Evolutionary conservation across 306 rosid species (phyloP).

Genomic region (Cicer bijugum): DNA sequence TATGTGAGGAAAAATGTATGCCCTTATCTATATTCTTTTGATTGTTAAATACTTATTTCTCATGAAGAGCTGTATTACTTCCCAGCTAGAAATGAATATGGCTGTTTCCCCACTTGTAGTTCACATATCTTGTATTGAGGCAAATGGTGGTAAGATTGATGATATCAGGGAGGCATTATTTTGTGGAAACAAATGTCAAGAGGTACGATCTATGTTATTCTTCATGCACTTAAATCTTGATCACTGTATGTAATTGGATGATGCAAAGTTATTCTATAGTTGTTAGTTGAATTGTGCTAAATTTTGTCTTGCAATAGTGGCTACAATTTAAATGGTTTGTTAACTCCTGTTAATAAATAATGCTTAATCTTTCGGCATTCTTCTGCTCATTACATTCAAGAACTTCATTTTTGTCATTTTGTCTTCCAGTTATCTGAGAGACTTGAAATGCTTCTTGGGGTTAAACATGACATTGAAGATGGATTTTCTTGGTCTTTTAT

Average conservation of each 20-base stretch:
- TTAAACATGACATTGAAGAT: slow-evolving; percentile 75
- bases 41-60: slow-evolving; percentile 27
- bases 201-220: slow-evolving; percentile 55
- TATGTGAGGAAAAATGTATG: slow-evolving; percentile 87
- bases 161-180: slow-evolving; percentile 48
- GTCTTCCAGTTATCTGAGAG: slow-evolving; percentile 66
- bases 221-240: not conserved
- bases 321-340: slow-evolving; percentile 16
- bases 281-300: slow-evolving; percentile 32
- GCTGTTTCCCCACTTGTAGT: slow-evolving; percentile 53
- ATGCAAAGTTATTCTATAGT: slow-evolving; percentile 38
- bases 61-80: slow-evolving; percentile 23
- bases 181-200: slow-evolving; percentile 78
- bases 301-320: slow-evolving; percentile 35
- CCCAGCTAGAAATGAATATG: slow-evolving; percentile 39
- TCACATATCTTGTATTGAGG: slow-evolving; percentile 66
- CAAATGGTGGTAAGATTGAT: slow-evolving; percentile 47
- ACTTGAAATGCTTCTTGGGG: slow-evolving; percentile 80
- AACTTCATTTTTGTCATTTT: slow-evolving; percentile 41
- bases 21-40: slow-evolving; percentile 40
- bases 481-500: slow-evolving; percentile 84
- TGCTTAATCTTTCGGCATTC: slow-evolving; percentile 32
- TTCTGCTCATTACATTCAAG: slow-evolving; percentile 23
- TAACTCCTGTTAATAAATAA: slow-evolving; percentile 34
- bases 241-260: slow-evolving; percentile 34